Evolutionary conservation across 139 green algal species (phyloP).

Genomic region (Chlorella sp.): DNA sequence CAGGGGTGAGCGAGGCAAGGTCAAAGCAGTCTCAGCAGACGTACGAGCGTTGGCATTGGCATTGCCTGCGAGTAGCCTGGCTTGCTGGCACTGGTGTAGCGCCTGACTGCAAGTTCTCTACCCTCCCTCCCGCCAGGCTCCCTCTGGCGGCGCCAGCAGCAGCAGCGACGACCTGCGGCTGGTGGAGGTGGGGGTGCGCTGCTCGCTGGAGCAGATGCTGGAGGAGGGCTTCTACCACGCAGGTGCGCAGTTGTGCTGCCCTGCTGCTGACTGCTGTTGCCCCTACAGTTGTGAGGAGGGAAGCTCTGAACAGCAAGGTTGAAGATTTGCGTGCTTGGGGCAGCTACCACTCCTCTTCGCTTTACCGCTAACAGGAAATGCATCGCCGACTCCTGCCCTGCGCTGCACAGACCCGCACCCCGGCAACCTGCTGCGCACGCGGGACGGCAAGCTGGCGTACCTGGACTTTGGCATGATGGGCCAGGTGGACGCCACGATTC

Average conservation of each 20-base stretch:
- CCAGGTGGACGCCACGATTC: slow-evolving; percentile 59
- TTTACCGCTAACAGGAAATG: too few species aligned
- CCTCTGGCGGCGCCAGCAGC: neutral
- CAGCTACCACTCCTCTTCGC: too few species aligned
- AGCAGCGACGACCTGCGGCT: slow-evolving; percentile 80
- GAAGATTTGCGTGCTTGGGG: too few species aligned
- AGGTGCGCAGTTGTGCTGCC: neutral
- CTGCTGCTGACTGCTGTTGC: too few species aligned
- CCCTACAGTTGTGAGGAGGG: too few species aligned
- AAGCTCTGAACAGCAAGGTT: too few species aligned
- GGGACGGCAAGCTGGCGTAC: slow-evolving; percentile 62
- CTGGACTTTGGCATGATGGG: slow-evolving; percentile 93
- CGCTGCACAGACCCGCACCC: slow-evolving; percentile 86
- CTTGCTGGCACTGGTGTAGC: too few species aligned
- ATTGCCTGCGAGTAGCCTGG: too few species aligned
- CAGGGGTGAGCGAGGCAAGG: too few species aligned
- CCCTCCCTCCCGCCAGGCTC: neutral
- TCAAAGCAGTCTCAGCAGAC: too few species aligned
- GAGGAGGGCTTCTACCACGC: slow-evolving; percentile 61
- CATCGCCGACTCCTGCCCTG: slow-evolving; percentile 35
- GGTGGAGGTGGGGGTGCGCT: slow-evolving; percentile 79
- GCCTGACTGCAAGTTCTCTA: too few species aligned
- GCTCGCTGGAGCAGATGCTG: slow-evolving; percentile 70
- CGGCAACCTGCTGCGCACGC: slow-evolving; percentile 68
- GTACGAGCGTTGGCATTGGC: too few species aligned